Evolutionary conservation across 352 stramenopile species (phyloP).

Genomic region (Lagenidium giganteum): DNA sequence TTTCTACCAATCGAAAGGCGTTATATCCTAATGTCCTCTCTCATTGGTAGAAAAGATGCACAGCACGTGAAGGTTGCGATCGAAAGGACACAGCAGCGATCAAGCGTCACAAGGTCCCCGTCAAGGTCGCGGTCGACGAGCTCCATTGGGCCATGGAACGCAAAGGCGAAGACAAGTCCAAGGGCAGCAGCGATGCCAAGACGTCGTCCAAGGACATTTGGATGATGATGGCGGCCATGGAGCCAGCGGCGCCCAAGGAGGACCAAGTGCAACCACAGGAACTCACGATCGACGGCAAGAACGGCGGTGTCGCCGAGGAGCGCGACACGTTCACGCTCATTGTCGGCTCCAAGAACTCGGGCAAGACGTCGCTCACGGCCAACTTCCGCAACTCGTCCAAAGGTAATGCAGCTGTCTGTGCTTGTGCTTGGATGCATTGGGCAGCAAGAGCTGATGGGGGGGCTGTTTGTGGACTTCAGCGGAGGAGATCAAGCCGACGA

Average conservation of each 20-base stretch:
- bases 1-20: no score
- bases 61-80: no score
- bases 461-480: no score
- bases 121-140: no score
- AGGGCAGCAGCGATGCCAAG: constrained; percentile 6
- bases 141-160: no score
- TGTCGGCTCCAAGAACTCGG: constrained; percentile 54
- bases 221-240: constrained; percentile 54
- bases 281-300: constrained; percentile 4
- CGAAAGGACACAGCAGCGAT: no score
- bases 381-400: constrained; percentile 65
- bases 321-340: constrained; percentile 72
- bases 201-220: constrained; percentile 65
- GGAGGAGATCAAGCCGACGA: constrained; percentile 88
- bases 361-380: constrained; percentile 79
- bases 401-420: constrained; percentile 14
- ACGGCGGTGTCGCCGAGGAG: constrained; percentile 29
- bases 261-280: constrained; percentile 10
- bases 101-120: no score
- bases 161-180: constrained; percentile 6
- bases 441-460: no score
- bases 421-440: not conserved
- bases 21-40: no score
- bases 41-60: no score
- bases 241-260: constrained; percentile 20